Evolutionary conservation across 2,329 filamentous ascomycete species (phyloP).

Genomic region (Byssoonygena ceratinophila): DNA sequence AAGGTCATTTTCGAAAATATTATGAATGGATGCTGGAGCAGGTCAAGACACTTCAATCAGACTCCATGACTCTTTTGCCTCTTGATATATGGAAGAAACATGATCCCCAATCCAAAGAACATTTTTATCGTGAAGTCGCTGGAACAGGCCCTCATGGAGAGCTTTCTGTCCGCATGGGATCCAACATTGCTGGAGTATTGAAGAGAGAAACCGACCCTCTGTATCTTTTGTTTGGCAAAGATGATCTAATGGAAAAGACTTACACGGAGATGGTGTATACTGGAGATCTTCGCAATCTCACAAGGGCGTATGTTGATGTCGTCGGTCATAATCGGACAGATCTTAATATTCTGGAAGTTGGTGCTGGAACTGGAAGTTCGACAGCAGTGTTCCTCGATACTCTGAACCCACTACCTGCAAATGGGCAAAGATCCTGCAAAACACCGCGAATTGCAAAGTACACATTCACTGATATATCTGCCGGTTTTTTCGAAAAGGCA

Average conservation of each 20-base stretch:
- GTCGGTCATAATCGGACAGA: constrained; percentile 21
- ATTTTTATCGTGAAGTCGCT: constrained; percentile 20
- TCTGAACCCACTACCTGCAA: constrained; percentile 6
- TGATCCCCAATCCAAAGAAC: constrained; percentile 19
- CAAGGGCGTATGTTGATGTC: constrained; percentile 19
- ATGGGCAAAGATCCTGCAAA: not conserved
- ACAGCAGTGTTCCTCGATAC: constrained; percentile 11
- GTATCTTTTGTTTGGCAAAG: constrained; percentile 27
- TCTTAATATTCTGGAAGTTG: constrained; percentile 18
- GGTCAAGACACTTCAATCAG: constrained; percentile 16
- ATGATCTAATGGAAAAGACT: constrained; percentile 22
- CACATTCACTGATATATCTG: constrained; percentile 37
- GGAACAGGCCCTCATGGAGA: constrained; percentile 23
- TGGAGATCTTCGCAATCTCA: constrained; percentile 11
- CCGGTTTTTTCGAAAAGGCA: constrained; percentile 33
- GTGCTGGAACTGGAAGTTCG: constrained; percentile 17
- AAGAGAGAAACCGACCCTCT: constrained; percentile 25
- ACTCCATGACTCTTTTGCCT: constrained; percentile 22
- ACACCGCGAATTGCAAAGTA: constrained; percentile 3
- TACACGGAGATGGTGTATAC: constrained; percentile 17
- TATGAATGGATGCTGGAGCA: constrained; percentile 24
- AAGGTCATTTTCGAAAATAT: constrained; percentile 23
- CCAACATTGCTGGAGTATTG: constrained; percentile 24
- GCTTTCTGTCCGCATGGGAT: constrained; percentile 25
- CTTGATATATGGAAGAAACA: constrained; percentile 19